phyloP scores from a whole-genome alignment of 139 green algal species.

The Micractinium conductrix region DNA sequence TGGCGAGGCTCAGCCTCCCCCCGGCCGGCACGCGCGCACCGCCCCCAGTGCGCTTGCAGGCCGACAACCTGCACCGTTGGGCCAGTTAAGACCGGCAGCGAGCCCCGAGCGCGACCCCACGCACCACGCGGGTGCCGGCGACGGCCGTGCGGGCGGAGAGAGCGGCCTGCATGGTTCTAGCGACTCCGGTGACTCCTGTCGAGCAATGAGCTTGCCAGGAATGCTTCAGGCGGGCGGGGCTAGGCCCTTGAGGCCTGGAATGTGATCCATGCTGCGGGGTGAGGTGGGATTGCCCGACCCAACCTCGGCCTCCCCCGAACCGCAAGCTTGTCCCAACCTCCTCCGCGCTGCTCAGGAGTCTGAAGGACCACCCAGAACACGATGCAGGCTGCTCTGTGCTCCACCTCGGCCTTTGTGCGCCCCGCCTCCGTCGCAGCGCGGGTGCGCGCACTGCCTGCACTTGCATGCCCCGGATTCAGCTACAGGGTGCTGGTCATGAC shows the following conservation, averaged over 20 bases:
- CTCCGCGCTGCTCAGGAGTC: not conserved
- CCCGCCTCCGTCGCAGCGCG: not conserved
- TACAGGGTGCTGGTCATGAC: too few species aligned
- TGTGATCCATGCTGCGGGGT: not conserved
- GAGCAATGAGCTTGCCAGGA: too few species aligned
- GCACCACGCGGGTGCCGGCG: slow-evolving; percentile 14
- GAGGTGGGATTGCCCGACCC: not conserved
- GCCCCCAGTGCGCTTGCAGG: too few species aligned
- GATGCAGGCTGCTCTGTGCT: not conserved
- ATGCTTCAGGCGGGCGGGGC: too few species aligned
- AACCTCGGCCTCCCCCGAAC: too few species aligned
- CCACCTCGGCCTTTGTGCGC: slow-evolving; percentile 1
- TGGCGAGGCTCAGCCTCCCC: too few species aligned
- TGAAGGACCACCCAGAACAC: not conserved
- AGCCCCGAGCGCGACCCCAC: too few species aligned
- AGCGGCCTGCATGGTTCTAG: slow-evolving; percentile 7
- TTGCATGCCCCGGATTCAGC: too few species aligned
- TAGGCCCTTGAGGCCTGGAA: too few species aligned
- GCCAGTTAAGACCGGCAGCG: too few species aligned
- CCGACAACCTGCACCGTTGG: too few species aligned
- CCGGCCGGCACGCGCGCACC: too few species aligned
- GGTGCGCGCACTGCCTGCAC: not conserved
- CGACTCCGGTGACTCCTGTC: not conserved
- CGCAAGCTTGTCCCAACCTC: slow-evolving; percentile 1
- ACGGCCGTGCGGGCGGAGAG: slow-evolving; percentile 16